phyloP scores from a whole-genome alignment of 2,329 filamentous ascomycete species.

The Talaromyces rugulosus region DNA sequence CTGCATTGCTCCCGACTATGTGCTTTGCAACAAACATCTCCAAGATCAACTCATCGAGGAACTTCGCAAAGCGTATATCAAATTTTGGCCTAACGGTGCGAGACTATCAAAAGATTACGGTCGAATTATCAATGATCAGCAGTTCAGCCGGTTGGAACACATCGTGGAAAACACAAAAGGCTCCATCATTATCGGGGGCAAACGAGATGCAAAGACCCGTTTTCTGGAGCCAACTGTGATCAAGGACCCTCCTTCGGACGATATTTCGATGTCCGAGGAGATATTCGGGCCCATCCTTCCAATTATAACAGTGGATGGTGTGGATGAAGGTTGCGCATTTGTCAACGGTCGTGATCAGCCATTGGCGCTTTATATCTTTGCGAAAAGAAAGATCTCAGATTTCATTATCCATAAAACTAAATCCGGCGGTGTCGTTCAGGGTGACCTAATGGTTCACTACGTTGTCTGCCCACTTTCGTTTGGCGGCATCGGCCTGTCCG shows the following conservation, averaged over 20 bases:
- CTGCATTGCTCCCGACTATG: slow-evolving; percentile 40
- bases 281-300: slow-evolving; percentile 44
- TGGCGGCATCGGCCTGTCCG: no score
- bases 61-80: slow-evolving; percentile 30
- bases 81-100: slow-evolving; percentile 22
- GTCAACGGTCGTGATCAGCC: slow-evolving; percentile 20
- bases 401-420: no score
- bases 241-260: slow-evolving; percentile 25
- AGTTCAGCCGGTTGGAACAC: slow-evolving; percentile 38
- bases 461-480: no score
- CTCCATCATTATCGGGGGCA: slow-evolving; percentile 33
- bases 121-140: slow-evolving; percentile 40
- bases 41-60: slow-evolving; percentile 34
- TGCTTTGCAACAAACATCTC: slow-evolving; percentile 41
- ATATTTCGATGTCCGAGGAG: slow-evolving; percentile 44
- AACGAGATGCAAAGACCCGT: slow-evolving; percentile 23
- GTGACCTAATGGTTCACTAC: no score
- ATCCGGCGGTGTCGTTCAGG: no score
- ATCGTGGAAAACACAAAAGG: slow-evolving; percentile 37
- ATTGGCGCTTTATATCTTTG: slow-evolving; percentile 43
- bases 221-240: slow-evolving; percentile 39
- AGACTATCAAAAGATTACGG: slow-evolving; percentile 20
- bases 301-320: slow-evolving; percentile 22
- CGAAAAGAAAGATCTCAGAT: slow-evolving; percentile 19
- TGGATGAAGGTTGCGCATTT: not conserved